phyloP scores from a whole-genome alignment of 192 early-diverging fungal species.

The Gigaspora rosea region DNA sequence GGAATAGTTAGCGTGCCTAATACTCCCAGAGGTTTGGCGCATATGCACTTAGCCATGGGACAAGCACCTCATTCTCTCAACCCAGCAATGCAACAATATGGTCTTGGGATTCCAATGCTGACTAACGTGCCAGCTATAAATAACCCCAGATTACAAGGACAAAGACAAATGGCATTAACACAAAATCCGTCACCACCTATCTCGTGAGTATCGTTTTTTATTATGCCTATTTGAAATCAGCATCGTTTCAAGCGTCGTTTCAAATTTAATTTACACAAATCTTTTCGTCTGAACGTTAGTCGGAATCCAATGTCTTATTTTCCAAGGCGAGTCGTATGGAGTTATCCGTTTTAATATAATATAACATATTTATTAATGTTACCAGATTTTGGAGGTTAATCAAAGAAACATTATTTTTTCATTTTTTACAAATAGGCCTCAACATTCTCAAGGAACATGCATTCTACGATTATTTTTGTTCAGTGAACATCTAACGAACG shows the following conservation, averaged over 20 bases:
- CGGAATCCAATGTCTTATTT: neutral
- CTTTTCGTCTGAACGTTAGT: neutral
- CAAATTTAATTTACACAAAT: neutral
- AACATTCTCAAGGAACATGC: neutral
- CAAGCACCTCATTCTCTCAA: neutral
- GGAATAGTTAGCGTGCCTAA: neutral
- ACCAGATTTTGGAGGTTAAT: too few species aligned
- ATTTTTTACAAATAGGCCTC: neutral
- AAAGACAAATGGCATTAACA: neutral
- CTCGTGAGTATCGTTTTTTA: neutral
- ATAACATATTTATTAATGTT: neutral
- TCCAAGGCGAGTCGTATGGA: neutral
- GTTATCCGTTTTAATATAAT: neutral
- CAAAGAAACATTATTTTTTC: too few species aligned
- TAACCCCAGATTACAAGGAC: neutral
- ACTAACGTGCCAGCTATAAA: neutral
- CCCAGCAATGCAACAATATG: neutral
- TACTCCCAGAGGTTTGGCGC: neutral
- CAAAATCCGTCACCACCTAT: conserved; percentile 3
- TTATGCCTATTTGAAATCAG: neutral
- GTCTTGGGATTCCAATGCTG: neutral
- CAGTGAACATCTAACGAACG: neutral
- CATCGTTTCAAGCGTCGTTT: neutral
- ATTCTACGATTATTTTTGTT: neutral
- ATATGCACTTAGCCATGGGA: neutral